phyloP scores from a whole-genome alignment of 2,329 filamentous ascomycete genomes.

The Fusarium agapanthi region DNA sequence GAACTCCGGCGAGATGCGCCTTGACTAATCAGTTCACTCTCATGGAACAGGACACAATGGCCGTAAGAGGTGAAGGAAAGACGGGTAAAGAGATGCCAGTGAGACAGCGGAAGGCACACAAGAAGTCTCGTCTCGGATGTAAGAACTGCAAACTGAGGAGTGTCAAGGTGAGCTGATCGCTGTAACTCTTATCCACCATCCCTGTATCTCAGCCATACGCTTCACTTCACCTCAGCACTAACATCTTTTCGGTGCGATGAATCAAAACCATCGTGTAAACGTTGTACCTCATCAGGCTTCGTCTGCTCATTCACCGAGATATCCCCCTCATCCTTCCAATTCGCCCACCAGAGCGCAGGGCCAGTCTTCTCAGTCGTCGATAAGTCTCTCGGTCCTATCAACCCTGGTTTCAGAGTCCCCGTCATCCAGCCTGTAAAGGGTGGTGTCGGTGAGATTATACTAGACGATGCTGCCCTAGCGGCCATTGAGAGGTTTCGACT shows the following conservation, averaged over 20 bases:
- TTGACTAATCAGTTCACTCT: neutral
- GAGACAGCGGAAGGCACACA: constrained; percentile 53
- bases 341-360: constrained; percentile 26
- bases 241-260: constrained; percentile 61
- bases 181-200: neutral
- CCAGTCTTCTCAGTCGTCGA: constrained; percentile 13
- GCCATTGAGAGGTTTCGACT: constrained; percentile 54
- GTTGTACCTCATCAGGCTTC: constrained; percentile 58
- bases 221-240: neutral
- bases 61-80: neutral
- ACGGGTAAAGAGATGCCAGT: neutral
- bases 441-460: constrained; percentile 39
- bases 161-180: constrained; percentile 54
- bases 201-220: neutral
- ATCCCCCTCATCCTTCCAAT: constrained; percentile 34
- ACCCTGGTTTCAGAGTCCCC: constrained; percentile 35
- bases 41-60: neutral
- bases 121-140: constrained; percentile 63
- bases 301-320: constrained; percentile 55
- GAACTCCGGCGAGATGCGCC: neutral
- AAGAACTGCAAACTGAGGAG: constrained; percentile 64
- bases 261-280: constrained; percentile 56
- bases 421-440: constrained; percentile 34
- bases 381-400: constrained; percentile 12
- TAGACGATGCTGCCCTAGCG: constrained; percentile 46